Percentiles rank a stretch among this genome's conserved stretches.
Conservation (phyloP, 1,284 basidiomycete species). For the Porphyrellus sp. region DNA sequence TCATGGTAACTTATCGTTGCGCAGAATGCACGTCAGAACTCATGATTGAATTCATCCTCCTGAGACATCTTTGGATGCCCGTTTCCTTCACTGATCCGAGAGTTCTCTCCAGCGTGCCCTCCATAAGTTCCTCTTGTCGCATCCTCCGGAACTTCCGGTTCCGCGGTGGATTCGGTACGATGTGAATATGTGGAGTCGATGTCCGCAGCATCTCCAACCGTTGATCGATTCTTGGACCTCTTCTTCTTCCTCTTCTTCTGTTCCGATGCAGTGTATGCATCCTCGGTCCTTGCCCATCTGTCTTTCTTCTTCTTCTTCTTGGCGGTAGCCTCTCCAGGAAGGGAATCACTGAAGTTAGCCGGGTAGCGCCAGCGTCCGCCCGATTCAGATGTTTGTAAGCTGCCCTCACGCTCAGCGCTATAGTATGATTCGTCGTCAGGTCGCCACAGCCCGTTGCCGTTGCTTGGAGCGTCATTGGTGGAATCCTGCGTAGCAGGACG, state of each 20-base stretch:
- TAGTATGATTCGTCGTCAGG: constrained; percentile 74
- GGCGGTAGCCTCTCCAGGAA: constrained; percentile 44
- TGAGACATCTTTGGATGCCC: constrained; percentile 17
- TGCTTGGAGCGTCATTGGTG: constrained; percentile 30
- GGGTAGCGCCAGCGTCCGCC: constrained; percentile 75
- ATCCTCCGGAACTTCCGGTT: constrained; percentile 60
- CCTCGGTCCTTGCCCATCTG: constrained; percentile 78
- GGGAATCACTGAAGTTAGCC: constrained; percentile 72
- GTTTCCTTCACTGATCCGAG: constrained; percentile 17
- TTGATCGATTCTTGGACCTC: constrained; percentile 53
- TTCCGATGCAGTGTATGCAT: constrained; percentile 62
- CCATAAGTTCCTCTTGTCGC: constrained; percentile 64
- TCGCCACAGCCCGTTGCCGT: constrained; percentile 58
- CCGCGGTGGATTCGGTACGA: constrained; percentile 42
- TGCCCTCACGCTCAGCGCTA: constrained; percentile 42
- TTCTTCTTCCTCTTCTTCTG: constrained; percentile 51
- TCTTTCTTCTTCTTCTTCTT: constrained; percentile 78
- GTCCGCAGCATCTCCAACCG: constrained; percentile 41
- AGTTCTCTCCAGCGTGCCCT: constrained; percentile 25
- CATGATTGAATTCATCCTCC: constrained; percentile 45
- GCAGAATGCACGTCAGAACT: constrained; percentile 37
- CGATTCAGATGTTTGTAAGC: constrained; percentile 31
- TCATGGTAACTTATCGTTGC: not conserved
- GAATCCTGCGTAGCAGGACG: constrained; percentile 13
- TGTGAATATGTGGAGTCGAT: constrained; percentile 44